Evolutionary conservation across 169 alveolate species (phyloP).

Genomic region (Eimeria nieschulzi): DNA sequence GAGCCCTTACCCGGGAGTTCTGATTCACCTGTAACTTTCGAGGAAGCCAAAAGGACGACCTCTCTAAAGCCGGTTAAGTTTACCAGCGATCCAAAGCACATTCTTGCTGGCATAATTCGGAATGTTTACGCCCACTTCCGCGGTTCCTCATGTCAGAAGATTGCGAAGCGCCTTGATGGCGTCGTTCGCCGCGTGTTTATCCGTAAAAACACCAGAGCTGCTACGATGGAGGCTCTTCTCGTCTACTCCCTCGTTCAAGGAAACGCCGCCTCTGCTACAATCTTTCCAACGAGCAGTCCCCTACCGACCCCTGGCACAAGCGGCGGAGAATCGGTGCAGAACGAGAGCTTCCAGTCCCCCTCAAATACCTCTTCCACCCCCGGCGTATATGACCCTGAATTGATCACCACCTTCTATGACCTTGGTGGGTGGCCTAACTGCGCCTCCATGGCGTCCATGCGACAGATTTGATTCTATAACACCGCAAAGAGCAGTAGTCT

Average conservation of each 20-base stretch:
- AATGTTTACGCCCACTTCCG: neutral
- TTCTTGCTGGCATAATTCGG: constrained; percentile 10
- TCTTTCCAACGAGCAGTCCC: neutral
- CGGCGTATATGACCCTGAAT: constrained; percentile 25
- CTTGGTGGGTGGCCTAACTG: constrained; percentile 3
- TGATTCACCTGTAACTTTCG: neutral
- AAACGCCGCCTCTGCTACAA: constrained; percentile 30
- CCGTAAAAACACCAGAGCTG: constrained; percentile 48
- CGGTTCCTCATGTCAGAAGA: constrained; percentile 15
- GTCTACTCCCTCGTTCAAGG: constrained; percentile 43
- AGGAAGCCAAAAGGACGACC: neutral
- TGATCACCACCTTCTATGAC: constrained; percentile 15
- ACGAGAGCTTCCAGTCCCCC: neutral
- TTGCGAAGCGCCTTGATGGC: constrained; percentile 38
- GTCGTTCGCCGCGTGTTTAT: neutral
- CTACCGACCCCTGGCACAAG: too few species aligned
- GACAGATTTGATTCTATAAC: neutral
- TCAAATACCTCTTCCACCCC: neutral
- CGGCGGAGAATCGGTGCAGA: too few species aligned
- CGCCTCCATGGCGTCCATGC: neutral
- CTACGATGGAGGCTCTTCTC: constrained; percentile 31
- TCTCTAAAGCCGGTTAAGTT: neutral
- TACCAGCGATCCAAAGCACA: constrained; percentile 9
- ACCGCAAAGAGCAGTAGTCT: neutral
- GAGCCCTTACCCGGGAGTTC: neutral